phyloP scores from a whole-genome alignment of 805 yeast genomes.

The Candida sithepensis region DNA sequence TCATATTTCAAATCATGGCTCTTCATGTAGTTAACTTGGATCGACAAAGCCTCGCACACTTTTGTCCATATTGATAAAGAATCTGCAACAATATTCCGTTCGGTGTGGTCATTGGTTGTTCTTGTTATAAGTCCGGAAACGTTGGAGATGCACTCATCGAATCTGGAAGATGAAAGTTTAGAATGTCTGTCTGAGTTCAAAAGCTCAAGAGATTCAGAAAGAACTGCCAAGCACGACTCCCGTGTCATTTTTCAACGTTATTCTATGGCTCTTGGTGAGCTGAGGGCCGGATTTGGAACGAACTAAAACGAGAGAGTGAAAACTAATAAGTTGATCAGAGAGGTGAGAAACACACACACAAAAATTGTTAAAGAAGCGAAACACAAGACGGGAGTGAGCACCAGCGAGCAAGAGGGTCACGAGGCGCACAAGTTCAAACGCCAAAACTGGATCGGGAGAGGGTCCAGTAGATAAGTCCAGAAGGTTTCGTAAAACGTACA shows the following conservation, averaged over 20 bases:
- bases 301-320: too few relatives aligned
- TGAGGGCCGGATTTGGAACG: too few relatives aligned
- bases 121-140: constrained; percentile 10
- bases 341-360: too few relatives aligned
- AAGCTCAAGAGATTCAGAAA: constrained; percentile 15
- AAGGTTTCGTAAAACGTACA: too few relatives aligned
- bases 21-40: constrained; percentile 2
- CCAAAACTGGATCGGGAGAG: too few relatives aligned
- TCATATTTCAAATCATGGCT: not conserved
- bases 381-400: too few relatives aligned
- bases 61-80: constrained; percentile 23
- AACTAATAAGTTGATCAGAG: too few relatives aligned
- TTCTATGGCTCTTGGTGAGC: too few relatives aligned
- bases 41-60: constrained; percentile 10
- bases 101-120: constrained; percentile 12
- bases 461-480: too few relatives aligned
- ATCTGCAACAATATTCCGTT: constrained; percentile 15
- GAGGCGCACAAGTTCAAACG: too few relatives aligned
- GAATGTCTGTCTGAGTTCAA: not conserved
- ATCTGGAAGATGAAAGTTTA: constrained; percentile 1
- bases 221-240: constrained; percentile 11
- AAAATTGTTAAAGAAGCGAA: too few relatives aligned
- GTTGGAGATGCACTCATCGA: constrained; percentile 12
- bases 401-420: too few relatives aligned
- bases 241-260: constrained; percentile 9